Base-by-base conservation (phyloP, 73 alveolate genomes). In the Paramecium octaurelia region DNA sequence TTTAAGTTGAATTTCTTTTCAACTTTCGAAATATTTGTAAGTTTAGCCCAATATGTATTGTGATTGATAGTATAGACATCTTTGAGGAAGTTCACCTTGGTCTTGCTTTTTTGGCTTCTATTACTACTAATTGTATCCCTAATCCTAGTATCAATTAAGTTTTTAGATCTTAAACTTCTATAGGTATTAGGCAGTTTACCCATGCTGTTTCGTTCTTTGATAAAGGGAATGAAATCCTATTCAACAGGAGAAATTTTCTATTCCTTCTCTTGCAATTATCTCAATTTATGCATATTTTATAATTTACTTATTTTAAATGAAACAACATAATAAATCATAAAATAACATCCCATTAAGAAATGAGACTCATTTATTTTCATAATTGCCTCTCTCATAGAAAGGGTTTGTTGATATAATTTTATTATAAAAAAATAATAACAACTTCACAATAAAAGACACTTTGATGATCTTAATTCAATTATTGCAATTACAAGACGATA, bases 391-490 rank as follows among this genome's bases (percentile, higher is more conserved):
- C 23, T 16, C 2, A 12, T 48, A 48, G 20, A n/a, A 46, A 54
- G 69, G 2, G 4, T 54, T 4, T 54, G 3, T 18, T n/a, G 14
- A 54, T 54, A 18, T 18, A 54, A 54, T 54, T 54, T n/a, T n/a
- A n/a, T n/a, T 54, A 54, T 54, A n/a, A 54, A n/a, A 54, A 54
- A 54, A 54, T 35, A 54, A 54, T 23, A 54, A 18, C 21, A 54
- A 54, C 27, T 54, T 80, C 91, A 80, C 24, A 80, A 80, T 23
- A 80, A 80, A 16, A 80, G 57, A 31, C 64, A 80, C 46, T 80
- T 80, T 80, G 91, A 80, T 42, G 91, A 80, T 80, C 91, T 42
- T 44, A 80, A 44, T 43, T 80, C 91, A 16, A 80, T 80, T 20
- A 80, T 21, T 42, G 43, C 73, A 14, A 80, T 80, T 9, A 80